These are phyloP conservation scores for Daucus carota DNA, from an alignment of 129 eudicot species.

Conservation along the genomic window DNA sequence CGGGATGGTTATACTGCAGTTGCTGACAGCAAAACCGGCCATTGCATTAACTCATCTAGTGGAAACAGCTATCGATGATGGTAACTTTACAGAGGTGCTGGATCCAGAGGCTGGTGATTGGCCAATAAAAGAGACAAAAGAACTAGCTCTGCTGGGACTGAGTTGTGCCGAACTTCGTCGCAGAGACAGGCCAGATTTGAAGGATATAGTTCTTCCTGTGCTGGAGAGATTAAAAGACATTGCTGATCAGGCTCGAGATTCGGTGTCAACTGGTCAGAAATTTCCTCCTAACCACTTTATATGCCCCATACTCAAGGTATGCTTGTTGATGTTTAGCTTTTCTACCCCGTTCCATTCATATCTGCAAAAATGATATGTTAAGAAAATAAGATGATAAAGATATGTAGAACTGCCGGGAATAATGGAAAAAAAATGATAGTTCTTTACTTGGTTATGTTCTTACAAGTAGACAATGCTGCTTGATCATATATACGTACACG, in stretches of 20 bases:
- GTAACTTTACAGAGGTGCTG: constrained; percentile 29
- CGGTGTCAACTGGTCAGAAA: constrained; percentile 11
- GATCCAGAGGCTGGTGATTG: constrained; percentile 71
- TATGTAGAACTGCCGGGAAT: not conserved
- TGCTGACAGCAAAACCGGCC: constrained; percentile 75
- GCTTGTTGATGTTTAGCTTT: not conserved
- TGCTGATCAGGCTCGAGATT: constrained; percentile 51
- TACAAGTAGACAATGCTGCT: not conserved
- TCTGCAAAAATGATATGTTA: not conserved
- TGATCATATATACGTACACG: not conserved
- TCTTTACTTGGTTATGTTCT: not conserved
- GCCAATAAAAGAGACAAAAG: constrained; percentile 62
- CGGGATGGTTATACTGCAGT: constrained; percentile 83
- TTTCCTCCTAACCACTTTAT: constrained; percentile 53
- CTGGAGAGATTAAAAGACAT: constrained; percentile 57
- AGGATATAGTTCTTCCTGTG: constrained; percentile 45
- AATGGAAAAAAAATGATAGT: not conserved
- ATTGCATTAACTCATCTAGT: constrained; percentile 51
- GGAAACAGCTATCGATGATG: constrained; percentile 65
- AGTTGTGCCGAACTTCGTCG: constrained; percentile 72
- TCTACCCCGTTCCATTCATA: not conserved
- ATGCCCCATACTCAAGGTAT: constrained; percentile 85
- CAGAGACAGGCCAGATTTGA: constrained; percentile 73
- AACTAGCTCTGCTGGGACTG: constrained; percentile 50
- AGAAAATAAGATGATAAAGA: too few relatives aligned